These are phyloP conservation scores for Vanilla planifolia DNA, from an alignment of 106 monocot species.

Conservation along the genomic window DNA sequence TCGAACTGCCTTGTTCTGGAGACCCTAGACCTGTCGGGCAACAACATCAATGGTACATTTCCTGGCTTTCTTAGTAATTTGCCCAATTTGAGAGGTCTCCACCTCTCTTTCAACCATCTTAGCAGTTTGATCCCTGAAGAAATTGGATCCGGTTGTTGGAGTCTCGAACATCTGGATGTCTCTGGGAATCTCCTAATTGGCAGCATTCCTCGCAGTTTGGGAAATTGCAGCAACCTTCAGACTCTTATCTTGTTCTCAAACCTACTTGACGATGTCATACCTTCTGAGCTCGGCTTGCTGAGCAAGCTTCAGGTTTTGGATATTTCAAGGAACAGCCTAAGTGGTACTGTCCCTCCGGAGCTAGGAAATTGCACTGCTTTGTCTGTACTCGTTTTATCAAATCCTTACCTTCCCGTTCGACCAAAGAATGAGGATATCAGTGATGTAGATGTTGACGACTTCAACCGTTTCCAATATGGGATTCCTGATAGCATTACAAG, in stretches of 20 bases:
- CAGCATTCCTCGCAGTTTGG: constrained; percentile 47
- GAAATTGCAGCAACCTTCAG: constrained; percentile 52
- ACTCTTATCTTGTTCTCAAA: constrained; percentile 60
- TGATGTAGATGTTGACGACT: constrained; percentile 42
- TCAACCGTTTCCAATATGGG: constrained; percentile 78
- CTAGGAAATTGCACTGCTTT: constrained; percentile 60
- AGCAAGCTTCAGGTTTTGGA: constrained; percentile 45
- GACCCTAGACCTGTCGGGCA: constrained; percentile 62
- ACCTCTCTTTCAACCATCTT: constrained; percentile 37
- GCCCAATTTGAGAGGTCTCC: constrained; percentile 20
- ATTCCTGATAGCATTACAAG: constrained; percentile 45
- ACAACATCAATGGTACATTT: constrained; percentile 56
- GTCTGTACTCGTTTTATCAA: constrained; percentile 50
- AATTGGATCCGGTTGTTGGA: constrained; percentile 31
- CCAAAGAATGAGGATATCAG: constrained; percentile 2
- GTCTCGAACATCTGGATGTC: constrained; percentile 41
- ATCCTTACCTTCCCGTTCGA: constrained; percentile 29
- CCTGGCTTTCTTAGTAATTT: constrained; percentile 35
- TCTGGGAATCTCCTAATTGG: constrained; percentile 46
- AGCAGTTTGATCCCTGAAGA: constrained; percentile 40
- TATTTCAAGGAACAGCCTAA: constrained; percentile 82
- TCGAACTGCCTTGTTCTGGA: constrained; percentile 33
- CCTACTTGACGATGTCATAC: constrained; percentile 63
- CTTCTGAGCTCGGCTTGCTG: constrained; percentile 37
- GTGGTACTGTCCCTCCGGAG: constrained; percentile 66